Conservation (phyloP, 345 rosid species). For the Eucalyptus victrix region DNA sequence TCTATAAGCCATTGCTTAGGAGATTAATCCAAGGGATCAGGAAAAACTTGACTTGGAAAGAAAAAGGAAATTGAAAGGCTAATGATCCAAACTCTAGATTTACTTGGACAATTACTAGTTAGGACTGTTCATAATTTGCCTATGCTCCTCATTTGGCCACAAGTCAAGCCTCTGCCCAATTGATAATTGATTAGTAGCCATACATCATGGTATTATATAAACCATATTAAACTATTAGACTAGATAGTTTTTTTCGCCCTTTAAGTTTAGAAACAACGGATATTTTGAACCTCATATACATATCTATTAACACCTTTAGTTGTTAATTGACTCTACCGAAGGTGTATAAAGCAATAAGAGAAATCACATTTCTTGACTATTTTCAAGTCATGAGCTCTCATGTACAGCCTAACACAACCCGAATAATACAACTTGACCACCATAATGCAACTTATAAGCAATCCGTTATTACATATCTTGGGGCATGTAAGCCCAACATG, state of each 20-base stretch:
- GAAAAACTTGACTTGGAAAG: not conserved
- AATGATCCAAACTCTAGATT: not conserved
- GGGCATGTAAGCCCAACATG: not conserved
- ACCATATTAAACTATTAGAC: not conserved
- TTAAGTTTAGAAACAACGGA: not conserved
- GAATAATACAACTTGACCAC: not conserved
- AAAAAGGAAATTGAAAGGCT: not conserved
- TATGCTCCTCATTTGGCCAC: not conserved
- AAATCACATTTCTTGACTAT: not conserved
- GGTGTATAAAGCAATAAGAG: not conserved
- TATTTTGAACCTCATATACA: not conserved
- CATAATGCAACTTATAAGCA: not conserved
- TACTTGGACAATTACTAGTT: not conserved
- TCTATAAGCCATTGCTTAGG: not conserved
- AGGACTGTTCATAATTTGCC: not conserved
- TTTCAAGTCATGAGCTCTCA: not conserved
- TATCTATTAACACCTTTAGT: not conserved
- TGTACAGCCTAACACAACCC: not conserved
- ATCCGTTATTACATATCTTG: not conserved
- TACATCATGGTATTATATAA: not conserved
- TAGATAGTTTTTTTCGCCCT: not conserved
- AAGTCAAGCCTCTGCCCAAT: not conserved
- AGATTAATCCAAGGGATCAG: not conserved
- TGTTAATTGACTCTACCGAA: not conserved
- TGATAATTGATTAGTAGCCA: not conserved